These are phyloP conservation scores for Echinochloa phyllopogon DNA, from an alignment of 176 grass and related monocot genomes.

Conservation along the genomic window DNA sequence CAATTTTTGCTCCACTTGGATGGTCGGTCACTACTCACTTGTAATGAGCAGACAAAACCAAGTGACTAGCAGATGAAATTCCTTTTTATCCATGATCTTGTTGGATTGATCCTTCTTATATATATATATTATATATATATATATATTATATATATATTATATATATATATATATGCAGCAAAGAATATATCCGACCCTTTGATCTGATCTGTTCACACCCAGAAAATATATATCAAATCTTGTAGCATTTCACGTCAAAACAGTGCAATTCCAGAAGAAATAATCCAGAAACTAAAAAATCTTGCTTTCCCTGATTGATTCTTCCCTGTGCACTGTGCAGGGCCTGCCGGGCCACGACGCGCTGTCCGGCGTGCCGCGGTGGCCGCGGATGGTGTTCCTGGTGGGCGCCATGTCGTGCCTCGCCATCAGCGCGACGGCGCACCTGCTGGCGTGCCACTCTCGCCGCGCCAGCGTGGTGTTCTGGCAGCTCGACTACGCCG, in stretches of 20 bases:
- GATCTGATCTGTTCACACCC: neutral
- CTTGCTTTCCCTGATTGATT: neutral
- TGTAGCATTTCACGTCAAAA: neutral
- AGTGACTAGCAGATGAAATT: neutral
- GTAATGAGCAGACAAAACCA: slow-evolving; percentile 25
- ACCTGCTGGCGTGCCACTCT: slow-evolving; percentile 96
- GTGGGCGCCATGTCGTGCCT: slow-evolving; percentile 84
- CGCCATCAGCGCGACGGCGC: slow-evolving; percentile 69
- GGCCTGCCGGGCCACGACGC: neutral
- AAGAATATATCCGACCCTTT: neutral
- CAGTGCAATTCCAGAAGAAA: neutral
- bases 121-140: no score
- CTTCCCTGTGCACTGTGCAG: slow-evolving; percentile 19
- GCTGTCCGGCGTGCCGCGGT: slow-evolving; percentile 51
- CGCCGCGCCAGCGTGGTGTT: slow-evolving; percentile 62
- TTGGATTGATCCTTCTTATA: neutral
- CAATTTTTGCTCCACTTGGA: neutral
- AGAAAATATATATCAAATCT: neutral
- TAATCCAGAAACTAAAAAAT: neutral
- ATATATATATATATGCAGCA: no score
- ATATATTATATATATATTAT: no score
- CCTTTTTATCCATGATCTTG: neutral
- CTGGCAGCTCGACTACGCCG: slow-evolving; percentile 92
- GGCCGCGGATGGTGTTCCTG: slow-evolving; percentile 87
- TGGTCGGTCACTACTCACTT: neutral